Base-by-base conservation (phyloP, 768 basidiomycete genomes). In the Lactifluus piperatus region DNA sequence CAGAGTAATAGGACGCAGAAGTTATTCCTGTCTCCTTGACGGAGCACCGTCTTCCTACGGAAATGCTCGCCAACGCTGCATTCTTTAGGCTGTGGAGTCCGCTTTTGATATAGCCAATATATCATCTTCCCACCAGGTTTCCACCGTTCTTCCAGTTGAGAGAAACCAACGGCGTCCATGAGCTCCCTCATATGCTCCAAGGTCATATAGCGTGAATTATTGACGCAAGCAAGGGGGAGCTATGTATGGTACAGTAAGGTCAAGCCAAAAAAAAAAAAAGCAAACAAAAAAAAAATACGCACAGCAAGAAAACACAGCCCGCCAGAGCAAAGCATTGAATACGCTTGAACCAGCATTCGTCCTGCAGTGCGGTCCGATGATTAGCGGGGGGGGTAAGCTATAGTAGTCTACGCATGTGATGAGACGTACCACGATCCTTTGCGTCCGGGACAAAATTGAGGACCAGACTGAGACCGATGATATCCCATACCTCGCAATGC, bases 361-460 rank as follows among this genome's bases (percentile, higher is more conserved):
- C 90, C 90, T 91, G 20, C 24, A 26, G n/a, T n/a, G n/a, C 39
- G 24, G 14, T 32, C 14, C n/a, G 50, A 51, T 29, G 11, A 29
- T 43, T 27, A 51, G 9, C 16, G 24, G 7, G 4, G 20, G 1
- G 8, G 36, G n/a, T 20, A 13, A n/a, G 52, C 41, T 29, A 45
- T 16, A 34, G 10, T 26, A 20, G 43, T 4, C 20, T 2, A 32
- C 24, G 27, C 24, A 50, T 48, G 29, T n/a, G 3, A 34, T 46
- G 26, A 29, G 62, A 62, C 73, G 53, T 58, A 90, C 93, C 93
- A 82, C 94, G 76, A 54, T 90, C 84, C 49, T 73, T 73, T 0
- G 88, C 75, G 27, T 83, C 78, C 24, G 89, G 85, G 1, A 93
- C 88, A 67, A 94, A 97, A 68, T 97, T 97, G 4, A 97, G 71